Evolutionary conservation across 2,329 filamentous ascomycete genomes (phyloP).

Genomic region (Epichloe gansuensis): DNA sequence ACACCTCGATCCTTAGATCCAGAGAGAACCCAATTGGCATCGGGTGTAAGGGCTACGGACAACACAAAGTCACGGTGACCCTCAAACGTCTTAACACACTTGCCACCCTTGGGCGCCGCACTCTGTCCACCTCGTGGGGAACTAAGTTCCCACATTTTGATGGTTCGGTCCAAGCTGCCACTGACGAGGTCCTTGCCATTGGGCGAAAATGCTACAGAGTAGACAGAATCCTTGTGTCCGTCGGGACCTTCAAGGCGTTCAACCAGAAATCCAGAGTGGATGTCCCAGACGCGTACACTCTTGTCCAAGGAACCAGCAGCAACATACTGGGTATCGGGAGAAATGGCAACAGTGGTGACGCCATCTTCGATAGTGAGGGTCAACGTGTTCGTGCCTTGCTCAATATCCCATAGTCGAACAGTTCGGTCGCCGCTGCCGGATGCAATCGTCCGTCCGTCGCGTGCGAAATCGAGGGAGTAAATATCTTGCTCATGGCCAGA

Average conservation of each 20-base stretch:
- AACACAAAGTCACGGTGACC: conserved; percentile 97
- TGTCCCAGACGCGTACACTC: conserved; percentile 96
- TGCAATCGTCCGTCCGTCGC: conserved; percentile 85
- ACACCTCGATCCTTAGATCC: conserved; percentile 95
- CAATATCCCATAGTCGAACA: conserved; percentile 92
- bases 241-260: conserved; percentile 87
- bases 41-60: conserved; percentile 86
- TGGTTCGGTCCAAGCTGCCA: conserved; percentile 92
- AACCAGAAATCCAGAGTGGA: conserved; percentile 69
- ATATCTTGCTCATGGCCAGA: conserved; percentile 98
- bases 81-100: conserved; percentile 94
- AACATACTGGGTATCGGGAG: conserved; percentile 85
- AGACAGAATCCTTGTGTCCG: conserved; percentile 94
- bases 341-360: conserved; percentile 94
- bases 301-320: conserved; percentile 93
- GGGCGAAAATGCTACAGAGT: conserved; percentile 90
- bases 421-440: conserved; percentile 92
- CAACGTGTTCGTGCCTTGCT: conserved; percentile 67
- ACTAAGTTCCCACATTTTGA: conserved; percentile 97
- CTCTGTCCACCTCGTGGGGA: conserved; percentile 55
- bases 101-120: conserved; percentile 65
- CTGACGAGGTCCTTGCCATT: conserved; percentile 87
- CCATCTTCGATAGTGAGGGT: conserved; percentile 91
- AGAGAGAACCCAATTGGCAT: conserved; percentile 90
- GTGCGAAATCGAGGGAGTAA: conserved; percentile 89